Evolutionary conservation across 768 basidiomycete genomes (phyloP), one percentile per base, ranked within the genome.

Genomic region (Lentinus tigrinus): DNA sequence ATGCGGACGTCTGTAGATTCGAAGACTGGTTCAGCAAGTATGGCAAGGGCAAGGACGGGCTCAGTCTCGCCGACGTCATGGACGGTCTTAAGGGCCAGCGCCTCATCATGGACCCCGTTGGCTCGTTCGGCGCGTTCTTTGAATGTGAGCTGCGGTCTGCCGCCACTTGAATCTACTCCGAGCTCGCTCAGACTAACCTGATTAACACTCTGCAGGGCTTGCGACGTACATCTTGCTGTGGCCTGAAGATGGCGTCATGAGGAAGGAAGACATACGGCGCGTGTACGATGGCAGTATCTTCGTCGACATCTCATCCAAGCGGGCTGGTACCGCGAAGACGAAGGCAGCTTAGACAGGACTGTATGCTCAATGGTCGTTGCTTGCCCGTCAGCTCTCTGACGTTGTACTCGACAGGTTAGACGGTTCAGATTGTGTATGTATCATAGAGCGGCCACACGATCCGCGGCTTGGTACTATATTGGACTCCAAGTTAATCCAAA

Each of bases 21-120:
- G 77, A 78, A 53, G 76, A 75, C 61, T 75, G 78, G 56, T 80
- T 79, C 69, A 58, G 65, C 58, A 77, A 76, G 70, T 74, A 75
- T 47, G 56, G 64, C 7, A 56, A 57, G n/a, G 59, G 64, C 47
- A 49, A 56, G 19, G 67, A 69, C 24, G 57, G 68, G 34, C 27
- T 67, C 13, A 71, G 68, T 3, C 55, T 60, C 14, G 66, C 67
- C 67, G 72, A 69, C 24, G 57, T 74, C 10, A 39, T 62, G 43
- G 65, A 72, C 21, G 72, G 77, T 54, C 68, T 77, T 55, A 39
- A 65, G 19, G 74, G 71, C 5, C 74, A 74, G 40, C 70, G 73
- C 11, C 58, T 74, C 55, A 65, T 72, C 38, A 65, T 72, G 67
- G 76, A 76, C 53, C 67, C 67, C 5, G 72, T 76, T 55, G 78